A percentile compares a stretch with the other conserved stretches of the same genome.
Conservation (phyloP, 1,139 yeast species). For the Debaryomycetaceae sp. region DNA sequence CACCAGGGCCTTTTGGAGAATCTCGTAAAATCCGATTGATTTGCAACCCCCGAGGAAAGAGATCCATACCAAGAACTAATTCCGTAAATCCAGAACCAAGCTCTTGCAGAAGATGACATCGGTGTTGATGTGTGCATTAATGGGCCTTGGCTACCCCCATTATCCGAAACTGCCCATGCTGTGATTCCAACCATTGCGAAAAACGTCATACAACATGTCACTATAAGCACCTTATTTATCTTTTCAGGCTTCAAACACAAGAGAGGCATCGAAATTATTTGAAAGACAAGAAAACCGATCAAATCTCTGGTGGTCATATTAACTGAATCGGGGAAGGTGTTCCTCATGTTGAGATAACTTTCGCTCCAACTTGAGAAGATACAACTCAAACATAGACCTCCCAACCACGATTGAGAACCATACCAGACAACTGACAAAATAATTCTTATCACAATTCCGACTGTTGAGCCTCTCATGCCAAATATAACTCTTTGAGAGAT, state of each 20-base stretch:
- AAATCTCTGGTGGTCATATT: constrained; percentile 16
- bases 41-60: constrained; percentile 35
- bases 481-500: constrained; percentile 18
- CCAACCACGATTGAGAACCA: constrained; percentile 19
- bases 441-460: constrained; percentile 15
- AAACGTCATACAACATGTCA: constrained; percentile 32
- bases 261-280: constrained; percentile 13
- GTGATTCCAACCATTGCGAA: constrained; percentile 41
- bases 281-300: constrained; percentile 17
- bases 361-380: constrained; percentile 13
- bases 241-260: constrained; percentile 15
- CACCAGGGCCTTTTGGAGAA: constrained; percentile 21
- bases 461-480: constrained; percentile 16
- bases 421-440: constrained; percentile 17
- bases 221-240: constrained; percentile 9
- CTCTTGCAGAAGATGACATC: constrained; percentile 7
- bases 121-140: constrained; percentile 17
- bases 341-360: constrained; percentile 11
- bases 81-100: constrained; percentile 20
- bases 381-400: constrained; percentile 11
- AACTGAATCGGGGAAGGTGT: constrained; percentile 11
- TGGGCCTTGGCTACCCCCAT: constrained; percentile 36
- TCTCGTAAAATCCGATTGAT: constrained; percentile 43
- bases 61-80: constrained; percentile 20
- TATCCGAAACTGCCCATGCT: constrained; percentile 17